Evolutionary conservation across 2,329 filamentous ascomycete genomes (phyloP).

Genomic region (Boeremia lycopersici): DNA sequence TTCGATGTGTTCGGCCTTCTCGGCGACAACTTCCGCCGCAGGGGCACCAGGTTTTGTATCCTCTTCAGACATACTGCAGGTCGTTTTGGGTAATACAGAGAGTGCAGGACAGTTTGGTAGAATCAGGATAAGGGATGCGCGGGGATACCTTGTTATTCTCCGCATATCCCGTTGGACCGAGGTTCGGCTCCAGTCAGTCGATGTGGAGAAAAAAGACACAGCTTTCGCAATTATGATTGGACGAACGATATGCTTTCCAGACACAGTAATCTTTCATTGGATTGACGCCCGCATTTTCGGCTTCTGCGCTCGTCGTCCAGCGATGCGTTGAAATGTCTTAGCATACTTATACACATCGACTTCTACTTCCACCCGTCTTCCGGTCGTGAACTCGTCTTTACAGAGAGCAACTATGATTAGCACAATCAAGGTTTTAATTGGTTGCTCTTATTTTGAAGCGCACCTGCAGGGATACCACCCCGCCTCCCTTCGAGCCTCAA

Average conservation of each 20-base stretch:
- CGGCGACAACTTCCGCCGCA: conserved; percentile 37
- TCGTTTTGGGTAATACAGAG: conserved; percentile 10
- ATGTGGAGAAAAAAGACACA: background rate
- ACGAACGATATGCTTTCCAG: background rate
- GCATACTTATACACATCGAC: too few relatives aligned
- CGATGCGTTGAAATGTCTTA: too few relatives aligned
- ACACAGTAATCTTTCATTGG: background rate
- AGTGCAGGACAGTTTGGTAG: conserved; percentile 21
- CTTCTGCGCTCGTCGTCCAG: too few relatives aligned
- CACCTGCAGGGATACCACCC: too few relatives aligned
- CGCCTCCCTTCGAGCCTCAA: too few relatives aligned
- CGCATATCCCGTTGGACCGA: conserved; percentile 26
- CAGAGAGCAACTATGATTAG: too few relatives aligned
- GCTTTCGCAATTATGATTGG: background rate
- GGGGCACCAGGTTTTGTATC: conserved; percentile 46
- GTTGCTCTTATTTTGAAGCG: background rate
- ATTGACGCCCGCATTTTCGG: too few relatives aligned
- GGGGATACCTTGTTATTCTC: conserved; percentile 21
- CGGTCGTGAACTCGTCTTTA: too few relatives aligned
- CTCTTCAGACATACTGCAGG: conserved; percentile 45
- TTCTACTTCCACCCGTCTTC: too few relatives aligned
- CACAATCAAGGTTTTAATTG: background rate
- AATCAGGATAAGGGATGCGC: conserved; percentile 20
- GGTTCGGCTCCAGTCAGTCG: conserved; percentile 14
- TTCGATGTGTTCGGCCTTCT: conserved; percentile 28